These are phyloP conservation scores for Coleophoma cylindrospora DNA, from an alignment of 2,329 filamentous ascomycete species.

Conservation along the genomic window DNA sequence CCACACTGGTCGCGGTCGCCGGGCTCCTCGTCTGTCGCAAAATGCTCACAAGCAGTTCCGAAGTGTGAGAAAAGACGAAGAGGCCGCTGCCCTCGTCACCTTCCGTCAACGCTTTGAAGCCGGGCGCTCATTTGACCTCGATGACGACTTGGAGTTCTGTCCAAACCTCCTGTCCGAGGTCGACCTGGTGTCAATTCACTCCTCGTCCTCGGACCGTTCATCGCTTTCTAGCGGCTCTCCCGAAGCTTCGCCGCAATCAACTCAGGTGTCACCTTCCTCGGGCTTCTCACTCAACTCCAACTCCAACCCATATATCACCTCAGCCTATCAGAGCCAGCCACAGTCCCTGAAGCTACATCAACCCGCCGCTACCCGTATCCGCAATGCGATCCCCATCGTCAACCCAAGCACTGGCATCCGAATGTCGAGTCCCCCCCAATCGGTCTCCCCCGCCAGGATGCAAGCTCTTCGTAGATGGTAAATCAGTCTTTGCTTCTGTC, in stretches of 20 bases:
- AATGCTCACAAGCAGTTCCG: conserved; percentile 85
- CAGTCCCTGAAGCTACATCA: conserved; percentile 79
- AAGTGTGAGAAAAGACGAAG: conserved; percentile 82
- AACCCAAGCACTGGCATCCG: conserved; percentile 88
- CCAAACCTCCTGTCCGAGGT: conserved; percentile 80
- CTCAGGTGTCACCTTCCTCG: conserved; percentile 69
- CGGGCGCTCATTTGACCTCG: conserved; percentile 87
- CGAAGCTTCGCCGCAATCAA: conserved; percentile 81
- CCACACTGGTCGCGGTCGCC: conserved; percentile 76
- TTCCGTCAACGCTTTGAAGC: conserved; percentile 89
- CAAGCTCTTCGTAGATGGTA: conserved; percentile 25
- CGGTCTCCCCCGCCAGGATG: conserved; percentile 58
- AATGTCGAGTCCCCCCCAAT: conserved; percentile 82
- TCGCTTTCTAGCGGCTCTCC: conserved; percentile 94
- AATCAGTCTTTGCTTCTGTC: conserved; percentile 15
- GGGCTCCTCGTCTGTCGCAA: conserved; percentile 77
- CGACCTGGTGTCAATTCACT: conserved; percentile 87
- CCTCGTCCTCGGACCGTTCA: conserved; percentile 83
- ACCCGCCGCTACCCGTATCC: conserved; percentile 79
- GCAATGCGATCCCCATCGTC: conserved; percentile 96
- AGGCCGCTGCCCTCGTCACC: conserved; percentile 67
- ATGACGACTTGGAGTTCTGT: conserved; percentile 95
- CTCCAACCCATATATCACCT: conserved; percentile 61
- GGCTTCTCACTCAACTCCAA: conserved; percentile 69
- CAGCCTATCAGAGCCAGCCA: conserved; percentile 61